A percentile compares a stretch with the other conserved stretches of the same genome.
These are phyloP conservation scores for Phytophthora lateralis DNA, from an alignment of 352 stramenopile genomes.

Conservation along the genomic window DNA sequence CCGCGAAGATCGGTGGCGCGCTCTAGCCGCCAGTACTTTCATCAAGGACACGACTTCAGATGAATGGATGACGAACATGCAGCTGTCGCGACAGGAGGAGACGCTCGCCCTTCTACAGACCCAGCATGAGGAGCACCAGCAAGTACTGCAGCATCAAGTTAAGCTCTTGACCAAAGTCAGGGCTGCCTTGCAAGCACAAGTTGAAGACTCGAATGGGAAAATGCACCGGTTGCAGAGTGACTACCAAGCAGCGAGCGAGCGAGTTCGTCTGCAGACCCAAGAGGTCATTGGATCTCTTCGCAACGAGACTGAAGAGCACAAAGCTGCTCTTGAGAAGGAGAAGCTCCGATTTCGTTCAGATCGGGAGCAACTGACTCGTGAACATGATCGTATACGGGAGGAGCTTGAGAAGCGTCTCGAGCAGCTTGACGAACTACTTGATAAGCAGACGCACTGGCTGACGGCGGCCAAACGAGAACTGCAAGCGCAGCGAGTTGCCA, in stretches of 20 bases:
- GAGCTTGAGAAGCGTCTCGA: constrained; percentile 51
- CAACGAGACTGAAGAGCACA: constrained; percentile 37
- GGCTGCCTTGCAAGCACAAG: constrained; percentile 40
- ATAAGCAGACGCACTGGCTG: constrained; percentile 70
- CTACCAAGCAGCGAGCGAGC: constrained; percentile 60
- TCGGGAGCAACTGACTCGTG: constrained; percentile 48
- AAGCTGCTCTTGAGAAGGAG: constrained; percentile 38
- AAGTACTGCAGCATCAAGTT: constrained; percentile 49
- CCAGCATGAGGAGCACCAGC: constrained; percentile 52
- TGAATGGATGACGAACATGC: constrained; percentile 72
- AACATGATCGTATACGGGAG: constrained; percentile 43
- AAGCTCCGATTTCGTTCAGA: constrained; percentile 34
- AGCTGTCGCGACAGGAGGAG: constrained; percentile 59
- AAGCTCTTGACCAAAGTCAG: constrained; percentile 51
- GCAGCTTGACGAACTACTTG: constrained; percentile 35
- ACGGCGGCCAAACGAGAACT: constrained; percentile 72
- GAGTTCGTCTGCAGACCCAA: constrained; percentile 52
- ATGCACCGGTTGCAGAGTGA: constrained; percentile 42
- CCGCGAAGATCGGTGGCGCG: constrained; percentile 65
- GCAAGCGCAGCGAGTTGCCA: constrained; percentile 65
- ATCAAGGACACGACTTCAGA: constrained; percentile 67
- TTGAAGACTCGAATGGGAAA: constrained; percentile 39
- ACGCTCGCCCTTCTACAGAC: constrained; percentile 48
- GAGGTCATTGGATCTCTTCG: constrained; percentile 51
- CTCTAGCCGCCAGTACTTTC: constrained; percentile 46